phyloP scores from a whole-genome alignment of 2,329 filamentous ascomycete species.

The Colletotrichum chlorophyti region DNA sequence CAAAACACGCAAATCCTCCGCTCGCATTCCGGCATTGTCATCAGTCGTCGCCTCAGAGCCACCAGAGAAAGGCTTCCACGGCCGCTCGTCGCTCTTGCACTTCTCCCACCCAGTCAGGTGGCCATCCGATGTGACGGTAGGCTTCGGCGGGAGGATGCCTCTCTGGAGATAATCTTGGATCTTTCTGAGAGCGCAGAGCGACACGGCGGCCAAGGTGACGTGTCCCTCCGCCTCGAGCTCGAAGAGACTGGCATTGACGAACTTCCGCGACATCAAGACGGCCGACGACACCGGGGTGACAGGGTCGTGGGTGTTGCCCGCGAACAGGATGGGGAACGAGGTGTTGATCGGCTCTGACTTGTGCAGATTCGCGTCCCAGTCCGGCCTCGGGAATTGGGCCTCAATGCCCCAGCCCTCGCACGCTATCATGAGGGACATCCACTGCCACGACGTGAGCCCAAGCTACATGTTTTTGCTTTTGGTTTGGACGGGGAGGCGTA shows the following conservation, averaged over 20 bases:
- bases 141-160: constrained; percentile 40
- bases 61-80: constrained; percentile 32
- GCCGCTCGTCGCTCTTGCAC: constrained; percentile 36
- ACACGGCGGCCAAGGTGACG: constrained; percentile 41
- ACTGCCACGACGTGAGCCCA: constrained; percentile 31
- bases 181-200: constrained; percentile 42
- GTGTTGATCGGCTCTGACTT: constrained; percentile 39
- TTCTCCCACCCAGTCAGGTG: constrained; percentile 32
- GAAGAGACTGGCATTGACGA: constrained; percentile 43
- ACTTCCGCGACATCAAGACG: constrained; percentile 46
- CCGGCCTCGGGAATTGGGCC: constrained; percentile 36
- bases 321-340: constrained; percentile 61
- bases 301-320: constrained; percentile 64
- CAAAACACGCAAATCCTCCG: constrained; percentile 5
- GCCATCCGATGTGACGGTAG: constrained; percentile 30
- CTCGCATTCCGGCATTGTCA: background rate
- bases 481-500: no score
- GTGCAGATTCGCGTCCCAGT: constrained; percentile 38
- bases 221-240: constrained; percentile 45
- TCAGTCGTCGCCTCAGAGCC: background rate
- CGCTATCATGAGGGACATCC: constrained; percentile 40
- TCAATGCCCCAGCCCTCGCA: constrained; percentile 44
- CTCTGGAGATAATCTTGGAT: constrained; percentile 43
- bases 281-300: constrained; percentile 62
- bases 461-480: background rate